phyloP scores from a whole-genome alignment of 257 asterid species.

The Nicotiana noctiflora region DNA sequence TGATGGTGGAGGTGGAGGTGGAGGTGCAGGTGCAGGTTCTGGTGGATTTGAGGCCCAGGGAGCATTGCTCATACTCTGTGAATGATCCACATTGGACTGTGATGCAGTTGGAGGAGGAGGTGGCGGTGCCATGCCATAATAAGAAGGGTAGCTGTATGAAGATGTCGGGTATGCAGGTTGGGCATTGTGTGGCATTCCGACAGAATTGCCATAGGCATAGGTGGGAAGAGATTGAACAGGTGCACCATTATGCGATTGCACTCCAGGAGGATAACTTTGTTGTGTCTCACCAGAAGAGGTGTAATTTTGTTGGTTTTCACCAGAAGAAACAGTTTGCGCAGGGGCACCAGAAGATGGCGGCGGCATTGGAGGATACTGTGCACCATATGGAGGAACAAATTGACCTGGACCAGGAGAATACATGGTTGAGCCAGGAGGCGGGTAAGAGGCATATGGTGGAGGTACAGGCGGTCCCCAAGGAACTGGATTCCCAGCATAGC shows the following conservation, averaged over 20 bases:
- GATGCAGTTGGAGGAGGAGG: conserved; percentile 57
- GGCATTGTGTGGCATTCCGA: conserved; percentile 47
- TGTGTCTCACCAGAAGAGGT: conserved; percentile 58
- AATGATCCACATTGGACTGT: conserved; percentile 43
- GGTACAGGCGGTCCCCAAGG: conserved; percentile 83
- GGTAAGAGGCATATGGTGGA: conserved; percentile 52
- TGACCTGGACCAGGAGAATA: conserved; percentile 62
- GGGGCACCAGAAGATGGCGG: conserved; percentile 51
- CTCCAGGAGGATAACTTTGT: conserved; percentile 78
- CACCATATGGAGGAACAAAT: conserved; percentile 51
- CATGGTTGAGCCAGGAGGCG: conserved; percentile 76
- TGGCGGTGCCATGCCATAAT: conserved; percentile 48
- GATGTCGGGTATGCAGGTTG: conserved; percentile 48
- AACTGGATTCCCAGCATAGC: conserved; percentile 49
- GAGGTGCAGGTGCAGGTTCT: conserved; percentile 37
- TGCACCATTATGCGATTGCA: conserved; percentile 50
- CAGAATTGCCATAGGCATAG: conserved; percentile 52
- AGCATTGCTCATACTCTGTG: conserved; percentile 53
- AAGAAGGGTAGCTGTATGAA: conserved; percentile 58
- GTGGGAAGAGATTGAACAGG: conserved; percentile 52
- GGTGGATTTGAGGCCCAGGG: conserved; percentile 85
- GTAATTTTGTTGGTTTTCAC: conserved; percentile 53
- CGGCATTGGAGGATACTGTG: conserved; percentile 66
- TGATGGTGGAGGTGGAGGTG: conserved; percentile 32
- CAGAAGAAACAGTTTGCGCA: conserved; percentile 42